Percentiles rank a stretch among this genome's conserved stretches.
Conservation (phyloP, 2,329 filamentous ascomycete species). For the Ambrosiella xylebori region DNA sequence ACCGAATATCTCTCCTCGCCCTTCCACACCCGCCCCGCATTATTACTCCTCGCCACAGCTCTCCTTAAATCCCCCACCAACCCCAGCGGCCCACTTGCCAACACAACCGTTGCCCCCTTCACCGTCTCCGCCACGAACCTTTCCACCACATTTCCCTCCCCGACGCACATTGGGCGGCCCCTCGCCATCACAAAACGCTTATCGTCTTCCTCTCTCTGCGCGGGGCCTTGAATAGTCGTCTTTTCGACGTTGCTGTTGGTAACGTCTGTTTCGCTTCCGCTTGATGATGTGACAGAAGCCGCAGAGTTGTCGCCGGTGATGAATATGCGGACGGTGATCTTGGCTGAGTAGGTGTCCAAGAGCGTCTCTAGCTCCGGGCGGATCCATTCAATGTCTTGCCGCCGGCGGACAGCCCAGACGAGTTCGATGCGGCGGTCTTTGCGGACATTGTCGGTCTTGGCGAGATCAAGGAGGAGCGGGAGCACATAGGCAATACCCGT, state of each 20-base stretch:
- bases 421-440: conserved; percentile 35
- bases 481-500: conserved; percentile 26
- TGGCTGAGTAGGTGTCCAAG: conserved; percentile 21
- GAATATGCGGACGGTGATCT: conserved; percentile 38
- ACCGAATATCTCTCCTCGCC: conserved; percentile 40
- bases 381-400: conserved; percentile 40
- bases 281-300: background rate
- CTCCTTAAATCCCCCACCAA: conserved; percentile 41
- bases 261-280: background rate
- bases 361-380: conserved; percentile 36
- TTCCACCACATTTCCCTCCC: conserved; percentile 22
- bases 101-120: conserved; percentile 34
- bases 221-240: background rate
- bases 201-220: background rate
- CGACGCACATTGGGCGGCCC: conserved; percentile 25
- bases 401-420: conserved; percentile 45
- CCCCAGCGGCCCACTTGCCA: conserved; percentile 41
- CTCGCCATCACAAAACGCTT: conserved; percentile 17
- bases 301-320: conserved; percentile 34
- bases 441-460: conserved; percentile 28
- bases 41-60: conserved; percentile 37
- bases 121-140: conserved; percentile 31
- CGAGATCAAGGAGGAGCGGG: conserved; percentile 21
- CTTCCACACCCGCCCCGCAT: conserved; percentile 35
- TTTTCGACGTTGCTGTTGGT: conserved; percentile 6